A percentile compares a stretch with the other conserved stretches of the same genome.
phyloP scores from a whole-genome alignment of 306 rosid species.

The Castanospermum australe region DNA sequence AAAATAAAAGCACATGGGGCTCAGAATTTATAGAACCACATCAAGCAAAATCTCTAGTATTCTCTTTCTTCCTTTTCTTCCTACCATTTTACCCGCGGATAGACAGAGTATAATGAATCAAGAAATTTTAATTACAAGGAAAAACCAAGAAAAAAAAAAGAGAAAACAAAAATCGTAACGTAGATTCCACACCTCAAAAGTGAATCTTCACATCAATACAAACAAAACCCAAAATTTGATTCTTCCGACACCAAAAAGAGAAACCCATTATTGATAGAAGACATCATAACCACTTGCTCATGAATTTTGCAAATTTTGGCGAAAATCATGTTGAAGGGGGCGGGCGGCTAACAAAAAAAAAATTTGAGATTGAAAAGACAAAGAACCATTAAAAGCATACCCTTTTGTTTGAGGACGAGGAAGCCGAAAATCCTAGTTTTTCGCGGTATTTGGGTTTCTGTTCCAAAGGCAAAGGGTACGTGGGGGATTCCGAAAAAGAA shows the following conservation, averaged over 20 bases:
- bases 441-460: background rate
- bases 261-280: background rate
- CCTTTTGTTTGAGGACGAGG: slow-evolving; percentile 23
- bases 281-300: slow-evolving; percentile 11
- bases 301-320: slow-evolving; percentile 11
- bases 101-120: slow-evolving; percentile 20
- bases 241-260: slow-evolving; percentile 32
- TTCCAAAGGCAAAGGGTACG: background rate
- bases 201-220: slow-evolving; percentile 45
- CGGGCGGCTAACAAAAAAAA: background rate
- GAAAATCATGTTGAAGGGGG: slow-evolving; percentile 1
- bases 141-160: no score
- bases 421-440: slow-evolving; percentile 25
- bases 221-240: slow-evolving; percentile 28
- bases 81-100: background rate
- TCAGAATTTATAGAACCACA: background rate
- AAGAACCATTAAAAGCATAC: slow-evolving; percentile 4
- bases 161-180: slow-evolving; percentile 15
- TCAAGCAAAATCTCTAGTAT: slow-evolving; percentile 10
- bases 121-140: slow-evolving; percentile 24
- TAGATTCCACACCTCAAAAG: slow-evolving; percentile 47
- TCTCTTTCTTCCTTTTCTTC: background rate
- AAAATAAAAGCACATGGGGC: background rate
- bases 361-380: background rate
- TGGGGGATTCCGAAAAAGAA: background rate